A percentile compares a stretch with the other conserved stretches of the same genome.
These are phyloP conservation scores for Boletus fagicola DNA, from an alignment of 768 basidiomycete species.

Conservation along the genomic window DNA sequence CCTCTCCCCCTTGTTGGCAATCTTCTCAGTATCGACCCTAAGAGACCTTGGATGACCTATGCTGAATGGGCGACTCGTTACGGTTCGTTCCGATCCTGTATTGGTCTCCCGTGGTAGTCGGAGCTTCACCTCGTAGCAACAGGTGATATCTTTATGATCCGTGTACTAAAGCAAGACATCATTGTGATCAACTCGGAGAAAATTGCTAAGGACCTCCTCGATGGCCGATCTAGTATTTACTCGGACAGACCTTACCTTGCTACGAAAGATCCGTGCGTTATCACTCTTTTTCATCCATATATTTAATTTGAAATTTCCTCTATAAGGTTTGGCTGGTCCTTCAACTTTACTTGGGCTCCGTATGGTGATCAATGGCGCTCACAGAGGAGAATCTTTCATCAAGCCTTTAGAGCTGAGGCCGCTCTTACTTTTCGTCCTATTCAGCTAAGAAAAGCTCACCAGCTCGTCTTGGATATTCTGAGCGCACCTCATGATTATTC, in stretches of 20 bases:
- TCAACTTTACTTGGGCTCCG: background rate
- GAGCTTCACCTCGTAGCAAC: background rate
- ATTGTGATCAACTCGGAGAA: background rate
- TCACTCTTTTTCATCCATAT: background rate
- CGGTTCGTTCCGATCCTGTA: background rate
- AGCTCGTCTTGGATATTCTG: background rate
- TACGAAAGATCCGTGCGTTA: background rate
- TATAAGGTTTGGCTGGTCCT: background rate
- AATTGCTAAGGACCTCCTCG: background rate
- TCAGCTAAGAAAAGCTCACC: background rate
- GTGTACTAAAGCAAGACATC: background rate
- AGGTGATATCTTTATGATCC: background rate
- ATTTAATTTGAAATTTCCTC: background rate
- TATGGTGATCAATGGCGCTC: background rate
- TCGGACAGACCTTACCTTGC: background rate
- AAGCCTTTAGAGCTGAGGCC: background rate
- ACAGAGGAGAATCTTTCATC: background rate
- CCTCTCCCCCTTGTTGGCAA: background rate
- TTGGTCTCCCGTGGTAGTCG: background rate
- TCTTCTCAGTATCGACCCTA: background rate
- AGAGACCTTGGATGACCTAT: background rate
- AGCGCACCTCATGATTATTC: background rate
- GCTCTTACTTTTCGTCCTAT: background rate
- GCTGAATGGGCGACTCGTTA: background rate
- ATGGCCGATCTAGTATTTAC: background rate